Conservation (phyloP, 2,329 filamentous ascomycete genomes). For the Chalara sp. region DNA sequence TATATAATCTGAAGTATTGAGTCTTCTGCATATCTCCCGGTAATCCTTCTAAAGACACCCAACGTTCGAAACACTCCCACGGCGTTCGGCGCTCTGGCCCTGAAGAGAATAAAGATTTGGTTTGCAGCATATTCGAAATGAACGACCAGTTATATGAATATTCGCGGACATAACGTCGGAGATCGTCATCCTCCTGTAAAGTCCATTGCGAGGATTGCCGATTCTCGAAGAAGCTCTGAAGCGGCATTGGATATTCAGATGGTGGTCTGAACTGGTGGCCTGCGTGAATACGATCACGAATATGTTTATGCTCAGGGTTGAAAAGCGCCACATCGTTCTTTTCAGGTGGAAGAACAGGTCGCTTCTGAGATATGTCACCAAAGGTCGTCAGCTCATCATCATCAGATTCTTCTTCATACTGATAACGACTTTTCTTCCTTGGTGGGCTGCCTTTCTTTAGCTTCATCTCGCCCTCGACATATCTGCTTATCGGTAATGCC, state of each 20-base stretch:
- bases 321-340: slow-evolving; percentile 80
- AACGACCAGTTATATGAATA: slow-evolving; percentile 98
- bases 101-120: slow-evolving; percentile 71
- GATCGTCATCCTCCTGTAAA: slow-evolving; percentile 80
- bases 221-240: slow-evolving; percentile 83
- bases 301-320: slow-evolving; percentile 78
- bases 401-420: slow-evolving; percentile 68
- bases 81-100: slow-evolving; percentile 85
- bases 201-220: slow-evolving; percentile 89
- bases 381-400: slow-evolving; percentile 44
- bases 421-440: slow-evolving; percentile 74
- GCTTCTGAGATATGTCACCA: slow-evolving; percentile 20
- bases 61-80: slow-evolving; percentile 98
- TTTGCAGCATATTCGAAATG: slow-evolving; percentile 73
- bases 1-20: slow-evolving; percentile 79
- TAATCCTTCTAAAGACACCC: slow-evolving; percentile 85
- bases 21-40: slow-evolving; percentile 93
- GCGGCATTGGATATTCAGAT: slow-evolving; percentile 85
- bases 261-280: slow-evolving; percentile 91
- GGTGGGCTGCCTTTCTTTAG: slow-evolving; percentile 60
- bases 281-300: slow-evolving; percentile 83
- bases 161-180: slow-evolving; percentile 78
- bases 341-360: slow-evolving; percentile 52
- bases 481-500: slow-evolving; percentile 82
- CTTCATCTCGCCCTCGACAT: slow-evolving; percentile 72